Evolutionary conservation across 2,329 filamentous ascomycete genomes (phyloP).

Genomic region (Colletotrichum neosansevieriae): DNA sequence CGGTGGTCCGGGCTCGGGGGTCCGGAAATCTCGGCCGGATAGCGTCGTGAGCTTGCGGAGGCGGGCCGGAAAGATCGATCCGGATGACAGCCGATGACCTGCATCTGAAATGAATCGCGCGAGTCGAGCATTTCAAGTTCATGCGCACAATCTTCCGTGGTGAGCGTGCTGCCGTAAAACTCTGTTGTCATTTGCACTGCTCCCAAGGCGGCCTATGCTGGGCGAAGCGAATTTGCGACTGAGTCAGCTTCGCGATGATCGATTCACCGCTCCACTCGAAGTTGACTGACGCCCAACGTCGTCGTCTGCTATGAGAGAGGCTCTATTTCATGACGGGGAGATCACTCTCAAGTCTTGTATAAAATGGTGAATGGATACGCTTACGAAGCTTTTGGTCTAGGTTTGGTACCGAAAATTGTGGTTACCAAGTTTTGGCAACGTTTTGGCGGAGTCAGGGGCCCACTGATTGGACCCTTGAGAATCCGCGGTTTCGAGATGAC

Average conservation of each 20-base stretch:
- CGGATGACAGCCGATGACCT: conserved; percentile 2
- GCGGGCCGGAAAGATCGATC: neutral
- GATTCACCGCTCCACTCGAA: neutral
- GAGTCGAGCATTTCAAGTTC: neutral
- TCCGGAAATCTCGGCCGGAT: neutral
- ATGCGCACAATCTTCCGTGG: neutral
- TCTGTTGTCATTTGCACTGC: conserved; percentile 6
- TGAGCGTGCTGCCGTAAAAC: neutral
- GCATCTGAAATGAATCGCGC: conserved; percentile 2
- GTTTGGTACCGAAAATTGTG: neutral
- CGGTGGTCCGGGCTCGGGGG: neutral
- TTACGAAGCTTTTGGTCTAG: too few species aligned
- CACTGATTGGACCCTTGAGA: neutral
- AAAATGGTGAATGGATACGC: too few species aligned
- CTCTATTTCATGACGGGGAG: too few species aligned
- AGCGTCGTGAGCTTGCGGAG: neutral
- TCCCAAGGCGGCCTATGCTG: conserved; percentile 1
- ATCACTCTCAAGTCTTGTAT: too few species aligned
- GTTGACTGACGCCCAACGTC: neutral
- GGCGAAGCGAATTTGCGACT: conserved; percentile 3
- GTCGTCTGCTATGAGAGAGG: too few species aligned
- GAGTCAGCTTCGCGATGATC: neutral
- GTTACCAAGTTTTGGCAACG: neutral
- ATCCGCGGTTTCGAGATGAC: neutral
- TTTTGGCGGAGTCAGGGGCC: neutral